Conservation (phyloP, 192 early-diverging fungal species). For the Podila epigama region DNA sequence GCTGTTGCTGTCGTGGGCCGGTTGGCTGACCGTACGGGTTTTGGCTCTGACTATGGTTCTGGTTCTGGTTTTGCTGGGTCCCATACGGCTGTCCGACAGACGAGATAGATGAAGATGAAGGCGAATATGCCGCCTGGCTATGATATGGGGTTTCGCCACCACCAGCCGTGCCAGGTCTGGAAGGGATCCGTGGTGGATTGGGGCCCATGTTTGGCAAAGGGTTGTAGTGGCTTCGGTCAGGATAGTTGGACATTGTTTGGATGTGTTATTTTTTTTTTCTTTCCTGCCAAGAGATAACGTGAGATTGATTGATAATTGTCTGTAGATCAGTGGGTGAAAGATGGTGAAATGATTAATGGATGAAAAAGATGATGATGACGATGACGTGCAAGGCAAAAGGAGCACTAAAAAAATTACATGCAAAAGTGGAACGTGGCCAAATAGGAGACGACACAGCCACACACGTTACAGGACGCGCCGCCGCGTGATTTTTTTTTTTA, state of each 20-base stretch:
- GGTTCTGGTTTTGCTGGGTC: neutral
- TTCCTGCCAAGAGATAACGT: neutral
- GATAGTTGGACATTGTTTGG: constrained; percentile 35
- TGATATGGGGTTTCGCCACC: constrained; percentile 12
- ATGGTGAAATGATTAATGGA: too few species aligned
- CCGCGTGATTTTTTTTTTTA: too few species aligned
- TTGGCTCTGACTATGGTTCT: constrained; percentile 5
- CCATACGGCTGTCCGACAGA: neutral
- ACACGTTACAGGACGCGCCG: too few species aligned
- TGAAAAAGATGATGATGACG: too few species aligned
- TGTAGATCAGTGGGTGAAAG: too few species aligned
- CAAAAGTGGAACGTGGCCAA: too few species aligned
- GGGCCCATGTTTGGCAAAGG: constrained; percentile 8
- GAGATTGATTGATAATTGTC: too few species aligned
- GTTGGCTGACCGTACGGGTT: constrained; percentile 31
- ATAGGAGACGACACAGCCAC: too few species aligned
- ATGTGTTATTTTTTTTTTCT: too few species aligned
- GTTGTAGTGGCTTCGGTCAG: constrained; percentile 32
- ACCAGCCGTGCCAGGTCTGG: constrained; percentile 2
- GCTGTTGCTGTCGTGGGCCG: constrained; percentile 4
- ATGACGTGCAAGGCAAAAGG: too few species aligned
- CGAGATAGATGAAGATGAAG: neutral
- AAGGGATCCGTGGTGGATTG: constrained; percentile 16
- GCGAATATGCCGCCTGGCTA: constrained; percentile 6
- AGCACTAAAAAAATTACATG: too few species aligned